phyloP scores from a whole-genome alignment of 176 grass and related monocot species.

The Olyra latifolia region DNA sequence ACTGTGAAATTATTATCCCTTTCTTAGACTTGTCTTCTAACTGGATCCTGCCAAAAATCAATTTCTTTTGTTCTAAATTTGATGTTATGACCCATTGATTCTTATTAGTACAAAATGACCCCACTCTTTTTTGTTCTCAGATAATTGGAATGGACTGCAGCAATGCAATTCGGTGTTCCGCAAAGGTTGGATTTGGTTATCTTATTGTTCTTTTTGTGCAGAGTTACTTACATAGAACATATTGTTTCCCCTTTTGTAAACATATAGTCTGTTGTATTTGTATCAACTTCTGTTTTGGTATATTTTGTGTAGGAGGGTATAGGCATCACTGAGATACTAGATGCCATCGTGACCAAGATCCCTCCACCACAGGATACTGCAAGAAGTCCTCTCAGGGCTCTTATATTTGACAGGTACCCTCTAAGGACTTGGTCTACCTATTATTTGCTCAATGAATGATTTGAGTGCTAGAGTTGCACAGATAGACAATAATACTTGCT shows the following conservation, averaged over 20 bases:
- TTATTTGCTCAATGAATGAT: conserved; percentile 5
- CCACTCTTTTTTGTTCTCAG: conserved; percentile 37
- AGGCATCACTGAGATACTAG: conserved; percentile 89
- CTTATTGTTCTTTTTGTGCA: neutral
- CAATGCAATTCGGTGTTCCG: conserved; percentile 91
- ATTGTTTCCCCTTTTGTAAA: conserved; percentile 11
- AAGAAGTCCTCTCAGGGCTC: conserved; percentile 78
- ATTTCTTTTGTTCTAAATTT: neutral
- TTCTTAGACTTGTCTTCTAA: neutral
- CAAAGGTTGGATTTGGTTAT: conserved; percentile 69
- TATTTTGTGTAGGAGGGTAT: conserved; percentile 78
- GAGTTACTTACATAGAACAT: neutral
- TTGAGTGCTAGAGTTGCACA: conserved; percentile 12
- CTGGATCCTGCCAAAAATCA: neutral
- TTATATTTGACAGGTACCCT: conserved; percentile 96
- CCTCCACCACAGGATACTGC: conserved; percentile 82
- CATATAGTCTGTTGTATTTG: conserved; percentile 16
- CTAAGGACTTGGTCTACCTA: conserved; percentile 13
- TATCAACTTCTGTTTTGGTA: conserved; percentile 6
- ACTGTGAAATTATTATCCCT: conserved; percentile 18
- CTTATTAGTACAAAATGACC: conserved; percentile 4
- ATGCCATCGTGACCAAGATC: conserved; percentile 79
- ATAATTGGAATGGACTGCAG: conserved; percentile 94
- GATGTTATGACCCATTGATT: conserved; percentile 4
- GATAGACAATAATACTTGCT: neutral